Evolutionary conservation across 495 filamentous ascomycete genomes (phyloP).

Genomic region (Cairneyella variabilis): DNA sequence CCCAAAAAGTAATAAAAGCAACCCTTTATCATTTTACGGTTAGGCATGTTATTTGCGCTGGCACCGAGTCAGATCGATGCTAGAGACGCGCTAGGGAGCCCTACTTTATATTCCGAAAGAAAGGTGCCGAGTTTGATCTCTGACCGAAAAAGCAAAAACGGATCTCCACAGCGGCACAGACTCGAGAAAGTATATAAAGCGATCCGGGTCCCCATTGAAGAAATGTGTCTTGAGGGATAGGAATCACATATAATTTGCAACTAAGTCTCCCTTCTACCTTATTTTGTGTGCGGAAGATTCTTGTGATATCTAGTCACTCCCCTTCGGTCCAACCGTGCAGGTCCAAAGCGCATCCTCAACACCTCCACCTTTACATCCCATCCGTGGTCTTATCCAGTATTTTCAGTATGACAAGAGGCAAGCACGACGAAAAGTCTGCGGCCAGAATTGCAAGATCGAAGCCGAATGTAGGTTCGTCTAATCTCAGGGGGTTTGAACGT

Average conservation of each 20-base stretch:
- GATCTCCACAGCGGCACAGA: slow-evolving; percentile 19
- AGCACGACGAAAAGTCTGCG: slow-evolving; percentile 42
- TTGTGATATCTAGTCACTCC: background rate
- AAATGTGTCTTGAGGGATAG: background rate
- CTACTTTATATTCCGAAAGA: background rate
- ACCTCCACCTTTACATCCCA: background rate
- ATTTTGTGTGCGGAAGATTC: background rate
- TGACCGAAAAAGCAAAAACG: slow-evolving; percentile 20
- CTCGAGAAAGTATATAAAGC: slow-evolving; percentile 16
- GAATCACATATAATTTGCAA: background rate
- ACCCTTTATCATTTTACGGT: slow-evolving; percentile 12
- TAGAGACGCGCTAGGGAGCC: slow-evolving; percentile 8
- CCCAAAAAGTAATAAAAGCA: slow-evolving; percentile 9
- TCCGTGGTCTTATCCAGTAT: background rate
- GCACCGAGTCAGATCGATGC: background rate
- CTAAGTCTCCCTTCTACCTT: background rate
- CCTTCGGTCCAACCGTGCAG: background rate
- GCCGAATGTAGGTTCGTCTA: slow-evolving; percentile 26
- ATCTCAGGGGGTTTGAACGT: slow-evolving; percentile 23
- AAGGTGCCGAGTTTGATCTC: slow-evolving; percentile 4
- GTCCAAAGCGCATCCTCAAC: background rate
- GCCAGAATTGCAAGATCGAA: slow-evolving; percentile 40
- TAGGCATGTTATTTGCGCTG: slow-evolving; percentile 11
- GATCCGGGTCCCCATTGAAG: slow-evolving; percentile 10
- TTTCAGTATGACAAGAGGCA: slow-evolving; percentile 34